Percentiles rank a stretch among this genome's conserved stretches.
Evolutionary conservation across 192 early-diverging fungal genomes (phyloP).

Genomic region (Coemansia reversa): DNA sequence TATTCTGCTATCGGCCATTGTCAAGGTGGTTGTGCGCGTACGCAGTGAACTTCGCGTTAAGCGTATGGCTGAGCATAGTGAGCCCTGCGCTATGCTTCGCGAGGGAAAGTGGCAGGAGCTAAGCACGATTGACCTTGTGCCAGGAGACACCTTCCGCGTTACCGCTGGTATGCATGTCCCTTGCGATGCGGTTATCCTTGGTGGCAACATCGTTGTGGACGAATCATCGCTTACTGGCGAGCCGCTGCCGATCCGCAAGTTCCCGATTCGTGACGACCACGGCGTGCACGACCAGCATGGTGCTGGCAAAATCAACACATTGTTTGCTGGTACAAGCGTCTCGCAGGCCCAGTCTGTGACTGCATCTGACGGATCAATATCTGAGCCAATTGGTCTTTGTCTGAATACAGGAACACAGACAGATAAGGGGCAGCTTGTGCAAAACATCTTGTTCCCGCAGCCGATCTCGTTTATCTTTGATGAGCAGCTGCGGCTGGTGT

Average conservation of each 20-base stretch:
- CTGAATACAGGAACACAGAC: constrained; percentile 54
- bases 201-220: constrained; percentile 69
- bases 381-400: constrained; percentile 39
- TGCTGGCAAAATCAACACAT: constrained; percentile 58
- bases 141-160: constrained; percentile 65
- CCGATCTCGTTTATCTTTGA: constrained; percentile 69
- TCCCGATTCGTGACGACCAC: constrained; percentile 60
- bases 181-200: constrained; percentile 67
- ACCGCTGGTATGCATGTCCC: constrained; percentile 52
- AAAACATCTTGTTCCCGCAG: constrained; percentile 67
- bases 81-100: constrained; percentile 56
- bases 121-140: constrained; percentile 59
- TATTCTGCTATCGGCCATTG: constrained; percentile 58
- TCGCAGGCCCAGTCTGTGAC: constrained; percentile 53
- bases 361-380: constrained; percentile 23
- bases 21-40: constrained; percentile 59
- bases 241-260: constrained; percentile 74
- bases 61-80: constrained; percentile 58
- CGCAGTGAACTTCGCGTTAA: constrained; percentile 59
- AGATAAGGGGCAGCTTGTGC: constrained; percentile 64
- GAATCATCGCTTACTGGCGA: constrained; percentile 76
- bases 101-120: constrained; percentile 62
- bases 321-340: constrained; percentile 67
- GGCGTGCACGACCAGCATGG: constrained; percentile 33
- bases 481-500: constrained; percentile 70